Conservation (phyloP, 2,329 filamentous ascomycete species). For the Anisogramma anomala region DNA sequence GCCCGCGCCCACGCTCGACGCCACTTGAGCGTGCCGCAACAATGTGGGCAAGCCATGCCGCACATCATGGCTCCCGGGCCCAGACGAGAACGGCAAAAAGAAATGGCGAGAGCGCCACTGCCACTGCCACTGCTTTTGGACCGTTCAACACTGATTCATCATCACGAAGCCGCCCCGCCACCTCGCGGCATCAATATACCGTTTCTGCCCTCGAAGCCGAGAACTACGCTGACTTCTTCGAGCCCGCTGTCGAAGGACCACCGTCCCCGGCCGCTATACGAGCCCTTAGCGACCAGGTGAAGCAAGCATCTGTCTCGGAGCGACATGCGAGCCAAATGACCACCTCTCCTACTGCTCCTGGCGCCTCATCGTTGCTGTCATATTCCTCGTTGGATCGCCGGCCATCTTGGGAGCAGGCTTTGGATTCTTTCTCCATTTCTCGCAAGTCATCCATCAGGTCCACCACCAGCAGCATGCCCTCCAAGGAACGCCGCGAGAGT, state of each 20-base stretch:
- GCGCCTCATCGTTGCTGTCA: conserved; percentile 42
- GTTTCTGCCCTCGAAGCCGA: conserved; percentile 14
- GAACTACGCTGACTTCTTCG: conserved; percentile 34
- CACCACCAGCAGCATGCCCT: conserved; percentile 38
- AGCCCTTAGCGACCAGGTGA: conserved; percentile 48
- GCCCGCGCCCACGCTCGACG: background rate
- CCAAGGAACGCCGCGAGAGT: conserved; percentile 46
- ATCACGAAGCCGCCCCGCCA: conserved; percentile 3
- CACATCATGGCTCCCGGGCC: conserved; percentile 6
- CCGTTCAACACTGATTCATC: conserved; percentile 2
- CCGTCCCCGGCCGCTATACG: conserved; percentile 49
- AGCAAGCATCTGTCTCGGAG: conserved; percentile 37
- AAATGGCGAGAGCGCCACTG: conserved; percentile 7
- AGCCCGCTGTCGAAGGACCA: conserved; percentile 48
- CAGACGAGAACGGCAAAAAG: conserved; percentile 11
- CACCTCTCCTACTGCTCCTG: conserved; percentile 44
- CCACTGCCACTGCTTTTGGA: conserved; percentile 3
- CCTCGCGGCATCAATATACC: conserved; percentile 9
- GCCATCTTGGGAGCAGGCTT: conserved; percentile 37
- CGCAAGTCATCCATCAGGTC: conserved; percentile 47
- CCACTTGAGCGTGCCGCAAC: conserved; percentile 4
- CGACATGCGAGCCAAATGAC: conserved; percentile 36
- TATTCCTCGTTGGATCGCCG: conserved; percentile 29
- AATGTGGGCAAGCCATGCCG: conserved; percentile 12
- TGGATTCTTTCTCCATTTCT: conserved; percentile 38